Base-by-base conservation (phyloP, 2,329 filamentous ascomycete species). In the Dactylellina parvicollis region DNA sequence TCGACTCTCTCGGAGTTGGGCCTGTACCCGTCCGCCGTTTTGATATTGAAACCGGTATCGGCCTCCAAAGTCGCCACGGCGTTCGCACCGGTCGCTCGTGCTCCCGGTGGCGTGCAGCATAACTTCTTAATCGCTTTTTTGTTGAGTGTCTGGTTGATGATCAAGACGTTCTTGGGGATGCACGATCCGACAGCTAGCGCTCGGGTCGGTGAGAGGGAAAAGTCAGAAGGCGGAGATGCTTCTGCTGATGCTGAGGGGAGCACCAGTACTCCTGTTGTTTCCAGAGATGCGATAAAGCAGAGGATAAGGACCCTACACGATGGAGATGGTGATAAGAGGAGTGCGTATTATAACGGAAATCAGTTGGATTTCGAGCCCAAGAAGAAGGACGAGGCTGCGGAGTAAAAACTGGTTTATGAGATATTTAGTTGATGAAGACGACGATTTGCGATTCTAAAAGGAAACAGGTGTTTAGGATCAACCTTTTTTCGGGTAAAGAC, bases 271-370 rank as follows among this genome's bases (percentile, higher is more conserved):
- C 42, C 66, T 8, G 55, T 47, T 1, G 56, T 66, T 2, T 49
- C 54, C n/a, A 60, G 55, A 18, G 69, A 74, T 30, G 67, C 56
- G 5, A 47, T 46, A 10, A 74, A 40, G 61, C 59, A 67, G 69
- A 55, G 69, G 69, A 66, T 74, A 66, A 36, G 69, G 30, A 74
- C 69, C 5, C 16, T 74, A 20, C 69, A 62, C 16, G 69, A 74
- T 26, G 61, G 60, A 1, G 66, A 74, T 44, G 61, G 54, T 5
- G 69, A 67, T 57, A 66, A 67, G 24, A 54, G 69, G 28, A 74
- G 61, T 67, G 60, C 60, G 20, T 74, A 67, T 42, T 74, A 74
- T 49, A 74, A 74, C 22, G 69, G 69, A 24, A 74, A 74, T 42
- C 54, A 61, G n/a, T 24, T 74, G 16, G 67, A 72, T 54, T 72